Conservation (phyloP, 257 asterid species). For the Solanum piurae region DNA sequence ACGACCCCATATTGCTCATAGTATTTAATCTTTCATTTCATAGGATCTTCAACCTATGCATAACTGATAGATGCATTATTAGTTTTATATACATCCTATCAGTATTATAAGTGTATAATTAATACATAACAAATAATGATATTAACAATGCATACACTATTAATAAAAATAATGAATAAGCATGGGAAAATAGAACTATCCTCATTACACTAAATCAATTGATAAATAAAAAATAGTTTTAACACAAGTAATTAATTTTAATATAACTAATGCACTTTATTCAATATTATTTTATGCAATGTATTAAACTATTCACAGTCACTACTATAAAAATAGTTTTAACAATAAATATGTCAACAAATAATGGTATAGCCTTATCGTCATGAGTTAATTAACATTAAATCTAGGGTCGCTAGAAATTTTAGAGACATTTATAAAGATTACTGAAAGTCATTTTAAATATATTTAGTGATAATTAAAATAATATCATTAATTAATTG, state of each 20-base stretch:
- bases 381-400: no score
- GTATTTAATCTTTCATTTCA: background rate
- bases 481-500: no score
- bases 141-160: background rate
- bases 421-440: no score
- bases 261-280: no score
- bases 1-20: background rate
- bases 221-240: no score
- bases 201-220: background rate
- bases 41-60: background rate
- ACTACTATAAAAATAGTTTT: no score
- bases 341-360: no score
- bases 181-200: background rate
- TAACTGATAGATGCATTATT: background rate
- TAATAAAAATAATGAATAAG: background rate
- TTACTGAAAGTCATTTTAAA: no score
- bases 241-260: no score
- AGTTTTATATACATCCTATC: background rate
- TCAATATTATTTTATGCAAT: background rate
- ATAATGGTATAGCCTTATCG: no score
- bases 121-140: background rate
- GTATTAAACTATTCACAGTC: no score
- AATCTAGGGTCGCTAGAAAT: fast-evolving
- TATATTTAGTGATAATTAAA: no score
- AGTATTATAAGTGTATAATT: background rate